phyloP scores from a whole-genome alignment of 257 asterid genomes.

The Henckelia pumila region DNA sequence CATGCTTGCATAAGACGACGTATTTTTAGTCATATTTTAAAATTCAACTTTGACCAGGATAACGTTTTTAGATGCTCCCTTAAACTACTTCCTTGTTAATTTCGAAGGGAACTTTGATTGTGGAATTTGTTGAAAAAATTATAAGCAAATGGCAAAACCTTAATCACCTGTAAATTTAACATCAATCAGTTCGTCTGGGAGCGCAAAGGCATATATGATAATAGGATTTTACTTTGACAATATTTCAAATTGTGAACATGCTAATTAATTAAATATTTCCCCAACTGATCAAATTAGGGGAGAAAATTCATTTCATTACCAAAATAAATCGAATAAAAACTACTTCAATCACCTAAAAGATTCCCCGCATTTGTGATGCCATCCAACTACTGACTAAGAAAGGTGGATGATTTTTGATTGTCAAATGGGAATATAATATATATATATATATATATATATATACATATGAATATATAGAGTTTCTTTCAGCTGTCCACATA shows the following conservation, averaged over 20 bases:
- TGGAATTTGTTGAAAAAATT: too few relatives aligned
- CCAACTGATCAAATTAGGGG: slow-evolving; percentile 14
- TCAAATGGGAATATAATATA: slow-evolving; percentile 19
- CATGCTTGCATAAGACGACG: too few relatives aligned
- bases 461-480: too few relatives aligned
- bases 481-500: too few relatives aligned
- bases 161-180: too few relatives aligned
- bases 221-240: background rate
- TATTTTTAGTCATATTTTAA: too few relatives aligned
- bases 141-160: too few relatives aligned
- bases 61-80: too few relatives aligned
- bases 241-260: slow-evolving; percentile 21
- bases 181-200: background rate
- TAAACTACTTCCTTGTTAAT: too few relatives aligned
- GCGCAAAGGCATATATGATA: background rate
- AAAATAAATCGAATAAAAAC: slow-evolving; percentile 21
- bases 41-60: too few relatives aligned
- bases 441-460: too few relatives aligned
- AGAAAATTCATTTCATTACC: slow-evolving; percentile 22
- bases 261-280: slow-evolving; percentile 25
- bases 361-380: slow-evolving; percentile 31
- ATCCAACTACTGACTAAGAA: slow-evolving; percentile 30
- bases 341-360: slow-evolving; percentile 26
- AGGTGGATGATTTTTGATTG: slow-evolving; percentile 32
- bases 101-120: too few relatives aligned